These are phyloP conservation scores for Colletotrichum nymphaeae DNA, from an alignment of 2,329 filamentous ascomycete genomes.

Conservation along the genomic window DNA sequence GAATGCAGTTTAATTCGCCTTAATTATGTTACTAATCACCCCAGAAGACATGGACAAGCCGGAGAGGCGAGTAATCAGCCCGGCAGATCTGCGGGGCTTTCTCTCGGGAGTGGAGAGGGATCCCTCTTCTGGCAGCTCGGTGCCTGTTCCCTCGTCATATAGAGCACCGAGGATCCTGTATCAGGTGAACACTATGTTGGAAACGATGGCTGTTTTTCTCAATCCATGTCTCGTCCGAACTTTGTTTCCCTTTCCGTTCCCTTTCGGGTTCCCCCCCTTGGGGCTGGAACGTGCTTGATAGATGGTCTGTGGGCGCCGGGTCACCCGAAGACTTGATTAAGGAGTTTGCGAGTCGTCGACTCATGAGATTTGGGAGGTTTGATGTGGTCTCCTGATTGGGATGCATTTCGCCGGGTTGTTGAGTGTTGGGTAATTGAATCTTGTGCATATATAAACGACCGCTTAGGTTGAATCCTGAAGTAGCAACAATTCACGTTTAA, in stretches of 20 bases:
- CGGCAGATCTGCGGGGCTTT: neutral
- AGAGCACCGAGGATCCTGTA: neutral
- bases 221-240: neutral
- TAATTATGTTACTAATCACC: neutral
- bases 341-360: neutral
- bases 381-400: neutral
- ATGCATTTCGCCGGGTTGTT: neutral
- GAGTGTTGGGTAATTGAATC: too few relatives aligned
- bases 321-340: neutral
- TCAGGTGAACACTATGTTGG: neutral
- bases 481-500: too few relatives aligned
- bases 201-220: neutral
- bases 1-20: neutral
- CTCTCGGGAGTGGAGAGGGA: too few relatives aligned
- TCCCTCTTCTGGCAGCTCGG: neutral
- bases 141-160: neutral
- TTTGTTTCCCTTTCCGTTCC: neutral
- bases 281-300: neutral
- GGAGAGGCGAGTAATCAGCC: neutral
- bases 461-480: too few relatives aligned
- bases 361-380: neutral
- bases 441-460: too few relatives aligned
- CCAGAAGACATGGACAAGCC: neutral
- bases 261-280: too few relatives aligned
- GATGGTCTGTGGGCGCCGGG: neutral